These are phyloP conservation scores for Wickerhamia fluorescens DNA, from an alignment of 805 yeast species.

Conservation along the genomic window DNA sequence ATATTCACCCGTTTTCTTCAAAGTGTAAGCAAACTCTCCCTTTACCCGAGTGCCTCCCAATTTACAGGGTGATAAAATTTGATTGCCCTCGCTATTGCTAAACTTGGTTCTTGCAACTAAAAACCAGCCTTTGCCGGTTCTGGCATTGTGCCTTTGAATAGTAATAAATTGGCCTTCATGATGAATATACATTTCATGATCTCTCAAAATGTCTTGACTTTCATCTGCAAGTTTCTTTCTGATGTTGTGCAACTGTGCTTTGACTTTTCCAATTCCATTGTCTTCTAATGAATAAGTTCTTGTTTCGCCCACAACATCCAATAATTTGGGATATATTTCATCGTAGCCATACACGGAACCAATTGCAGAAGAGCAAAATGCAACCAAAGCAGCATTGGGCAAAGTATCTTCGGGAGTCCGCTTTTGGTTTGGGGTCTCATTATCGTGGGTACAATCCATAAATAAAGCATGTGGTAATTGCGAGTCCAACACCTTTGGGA, in stretches of 20 bases:
- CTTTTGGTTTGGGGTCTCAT: conserved; percentile 81
- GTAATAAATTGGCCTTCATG: conserved; percentile 92
- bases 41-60: conserved; percentile 56
- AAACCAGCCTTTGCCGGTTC: conserved; percentile 83
- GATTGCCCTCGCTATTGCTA: conserved; percentile 34
- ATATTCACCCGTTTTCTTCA: conserved; percentile 46
- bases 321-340: conserved; percentile 76
- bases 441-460: conserved; percentile 98
- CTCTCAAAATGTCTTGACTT: conserved; percentile 45
- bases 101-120: conserved; percentile 85
- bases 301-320: conserved; percentile 74
- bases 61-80: conserved; percentile 49
- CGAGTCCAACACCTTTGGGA: conserved; percentile 58
- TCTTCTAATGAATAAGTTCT: conserved; percentile 49
- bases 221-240: conserved; percentile 51
- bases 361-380: conserved; percentile 87
- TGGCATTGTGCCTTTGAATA: conserved; percentile 76
- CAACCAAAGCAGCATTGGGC: conserved; percentile 90
- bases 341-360: conserved; percentile 95
- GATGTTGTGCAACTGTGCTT: conserved; percentile 50
- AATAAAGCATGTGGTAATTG: conserved; percentile 88
- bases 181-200: conserved; percentile 87
- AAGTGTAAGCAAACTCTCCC: conserved; percentile 50
- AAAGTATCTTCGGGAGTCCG: conserved; percentile 91
- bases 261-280: conserved; percentile 72